Base-by-base conservation (phyloP, 2,329 filamentous ascomycete species). In the Leptographium procerum region DNA sequence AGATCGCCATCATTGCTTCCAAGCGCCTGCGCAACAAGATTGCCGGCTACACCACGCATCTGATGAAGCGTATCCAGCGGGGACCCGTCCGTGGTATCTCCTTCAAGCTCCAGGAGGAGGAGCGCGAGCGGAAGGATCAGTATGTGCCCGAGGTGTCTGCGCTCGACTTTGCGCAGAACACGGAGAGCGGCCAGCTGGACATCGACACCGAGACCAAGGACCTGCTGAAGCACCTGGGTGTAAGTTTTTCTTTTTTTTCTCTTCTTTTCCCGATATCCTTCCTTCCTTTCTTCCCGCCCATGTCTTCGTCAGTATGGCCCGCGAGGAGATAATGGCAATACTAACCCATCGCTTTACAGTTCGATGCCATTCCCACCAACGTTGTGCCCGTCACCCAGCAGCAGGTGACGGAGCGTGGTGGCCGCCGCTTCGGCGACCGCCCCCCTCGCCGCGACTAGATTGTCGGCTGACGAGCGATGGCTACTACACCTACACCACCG, bases 31-130 rank as follows among this genome's bases (percentile, higher is more conserved):
- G 94, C 81, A 99, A 99, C 88, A 99, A 99, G 90, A 63, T 96
- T 81, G 91, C 94, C 73, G 94, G 94, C 71, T 97, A 96, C 86
- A 96, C 92, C 71, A 97, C 94, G 68, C 91, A 95, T 76, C 77
- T 95, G 79, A 99, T 99, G 95, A 97, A 97, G 87, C 94, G 94
- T 79, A 99, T 99, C 71, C 94, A 97, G 84, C 91, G 94, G 77
- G 94, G 94, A 67, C 94, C 94, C 67, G 94, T 99, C 78, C 95
- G 94, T 71, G 94, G 94, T 83, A 99, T 99, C 81, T 99, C 95
- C 78, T 99, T 99, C 91, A 99, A 99, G 86, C 89, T 99, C 63
- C 94, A 99, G 82, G 94, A 99, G 83, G 94, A 99, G 84, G 94
- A 99, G 87, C 90, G 94, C 85, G 94, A 99, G 83, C 88, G 94